Evolutionary conservation across 495 filamentous ascomycete genomes (phyloP).

Genomic region (Astrocystis sublimbata): DNA sequence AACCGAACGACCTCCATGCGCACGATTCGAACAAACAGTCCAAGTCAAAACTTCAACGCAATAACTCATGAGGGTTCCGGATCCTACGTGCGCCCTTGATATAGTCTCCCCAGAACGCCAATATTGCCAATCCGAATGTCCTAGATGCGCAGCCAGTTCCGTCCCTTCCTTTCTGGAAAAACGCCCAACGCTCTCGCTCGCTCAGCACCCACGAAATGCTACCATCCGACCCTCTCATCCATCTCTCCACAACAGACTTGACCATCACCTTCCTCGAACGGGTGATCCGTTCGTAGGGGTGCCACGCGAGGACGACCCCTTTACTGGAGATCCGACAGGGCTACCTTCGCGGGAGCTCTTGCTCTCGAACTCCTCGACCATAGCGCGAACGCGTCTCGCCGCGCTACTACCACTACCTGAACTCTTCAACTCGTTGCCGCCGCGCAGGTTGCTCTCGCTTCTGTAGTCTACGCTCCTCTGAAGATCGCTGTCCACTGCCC

Average conservation of each 20-base stretch:
- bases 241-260: background rate
- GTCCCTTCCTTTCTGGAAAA: background rate
- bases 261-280: background rate
- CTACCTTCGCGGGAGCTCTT: conserved; percentile 36
- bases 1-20: too few species aligned
- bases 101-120: background rate
- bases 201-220: background rate
- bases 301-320: conserved; percentile 27
- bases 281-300: background rate
- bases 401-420: conserved; percentile 25
- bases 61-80: background rate
- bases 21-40: background rate
- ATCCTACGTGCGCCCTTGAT: background rate
- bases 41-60: background rate
- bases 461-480: conserved; percentile 5
- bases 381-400: conserved; percentile 43
- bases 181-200: conserved; percentile 10
- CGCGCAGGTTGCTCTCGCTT: conserved; percentile 19
- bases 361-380: conserved; percentile 50
- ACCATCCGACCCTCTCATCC: background rate
- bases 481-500: background rate
- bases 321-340: conserved; percentile 30
- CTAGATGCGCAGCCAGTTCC: background rate
- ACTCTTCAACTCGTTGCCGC: conserved; percentile 11
- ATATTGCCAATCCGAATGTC: background rate